Evolutionary conservation across 768 basidiomycete genomes (phyloP).

Genomic region (Mycena galericulata): DNA sequence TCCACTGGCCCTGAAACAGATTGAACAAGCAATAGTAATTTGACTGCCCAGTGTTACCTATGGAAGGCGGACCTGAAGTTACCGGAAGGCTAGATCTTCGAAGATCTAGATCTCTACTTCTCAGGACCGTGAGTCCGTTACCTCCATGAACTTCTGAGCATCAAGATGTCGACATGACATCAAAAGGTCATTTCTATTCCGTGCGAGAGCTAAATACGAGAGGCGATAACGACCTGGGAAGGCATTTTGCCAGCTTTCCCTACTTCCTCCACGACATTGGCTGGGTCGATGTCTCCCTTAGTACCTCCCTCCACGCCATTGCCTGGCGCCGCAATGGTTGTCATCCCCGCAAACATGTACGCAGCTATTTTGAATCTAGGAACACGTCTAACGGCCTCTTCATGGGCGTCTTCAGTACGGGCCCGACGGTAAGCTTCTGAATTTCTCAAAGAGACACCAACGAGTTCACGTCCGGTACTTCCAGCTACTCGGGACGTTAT

Average conservation of each 20-base stretch:
- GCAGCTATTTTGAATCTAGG: slow-evolving; percentile 6
- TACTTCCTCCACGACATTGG: slow-evolving; percentile 19
- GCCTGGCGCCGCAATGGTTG: slow-evolving; percentile 18
- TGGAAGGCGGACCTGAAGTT: neutral
- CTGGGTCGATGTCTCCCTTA: slow-evolving; percentile 18
- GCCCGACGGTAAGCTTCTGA: slow-evolving; percentile 22
- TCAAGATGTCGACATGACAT: slow-evolving; percentile 18
- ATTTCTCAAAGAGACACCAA: neutral
- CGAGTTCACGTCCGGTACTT: neutral
- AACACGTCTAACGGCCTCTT: slow-evolving; percentile 5
- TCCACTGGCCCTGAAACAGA: neutral
- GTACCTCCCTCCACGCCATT: slow-evolving; percentile 13
- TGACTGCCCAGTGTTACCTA: slow-evolving; percentile 3
- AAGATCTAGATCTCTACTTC: slow-evolving; percentile 3
- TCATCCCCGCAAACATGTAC: slow-evolving; percentile 15
- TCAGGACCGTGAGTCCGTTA: slow-evolving; percentile 10
- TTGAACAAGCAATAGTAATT: slow-evolving; percentile 15
- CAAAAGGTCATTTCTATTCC: slow-evolving; percentile 9
- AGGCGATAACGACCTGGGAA: slow-evolving; percentile 15
- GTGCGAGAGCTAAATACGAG: slow-evolving; percentile 23
- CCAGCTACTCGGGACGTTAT: slow-evolving; percentile 17
- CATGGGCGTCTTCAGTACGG: slow-evolving; percentile 20
- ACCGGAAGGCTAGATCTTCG: slow-evolving; percentile 1
- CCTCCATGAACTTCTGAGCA: slow-evolving; percentile 18
- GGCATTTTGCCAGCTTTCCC: slow-evolving; percentile 8